Evolutionary conservation across 345 rosid genomes (phyloP).

Genomic region (Erodium maritimum): DNA sequence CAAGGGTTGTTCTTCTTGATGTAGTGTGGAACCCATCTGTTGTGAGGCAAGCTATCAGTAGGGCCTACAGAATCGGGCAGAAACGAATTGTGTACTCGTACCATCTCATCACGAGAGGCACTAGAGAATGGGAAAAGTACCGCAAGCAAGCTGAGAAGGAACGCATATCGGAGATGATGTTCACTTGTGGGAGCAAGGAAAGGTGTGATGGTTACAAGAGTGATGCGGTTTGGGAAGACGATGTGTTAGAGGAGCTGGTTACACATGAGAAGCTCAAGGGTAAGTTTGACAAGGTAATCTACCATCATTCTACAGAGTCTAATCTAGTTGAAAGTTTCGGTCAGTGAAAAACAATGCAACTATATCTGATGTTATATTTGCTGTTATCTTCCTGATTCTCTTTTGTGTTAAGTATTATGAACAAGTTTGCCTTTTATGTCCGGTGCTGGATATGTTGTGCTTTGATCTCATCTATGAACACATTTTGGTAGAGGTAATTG

Average conservation of each 20-base stretch:
- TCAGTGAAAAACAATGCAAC: no score
- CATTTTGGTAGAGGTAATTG: no score
- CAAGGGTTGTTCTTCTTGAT: conserved; percentile 72
- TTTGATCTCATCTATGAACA: no score
- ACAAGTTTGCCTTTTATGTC: no score
- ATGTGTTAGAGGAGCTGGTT: conserved; percentile 24
- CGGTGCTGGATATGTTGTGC: no score
- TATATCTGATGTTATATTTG: no score
- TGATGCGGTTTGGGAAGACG: conserved; percentile 12
- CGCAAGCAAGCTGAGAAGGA: conserved; percentile 40
- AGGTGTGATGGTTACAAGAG: not conserved
- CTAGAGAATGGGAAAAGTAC: conserved; percentile 43
- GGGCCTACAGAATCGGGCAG: conserved; percentile 71
- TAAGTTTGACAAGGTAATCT: conserved; percentile 18
- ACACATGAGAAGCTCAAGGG: conserved; percentile 10
- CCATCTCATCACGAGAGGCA: conserved; percentile 46
- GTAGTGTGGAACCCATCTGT: conserved; percentile 85
- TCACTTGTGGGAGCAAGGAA: conserved; percentile 17
- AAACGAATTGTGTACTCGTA: conserved; percentile 45
- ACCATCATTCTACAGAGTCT: conserved; percentile 21
- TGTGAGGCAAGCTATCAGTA: conserved; percentile 73
- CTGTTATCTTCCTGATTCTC: no score
- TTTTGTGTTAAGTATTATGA: no score
- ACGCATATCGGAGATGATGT: conserved; percentile 39
- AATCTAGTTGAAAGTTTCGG: conserved; percentile 14